phyloP scores from a whole-genome alignment of 2,329 filamentous ascomycete genomes.

The Nakataea oryzae region DNA sequence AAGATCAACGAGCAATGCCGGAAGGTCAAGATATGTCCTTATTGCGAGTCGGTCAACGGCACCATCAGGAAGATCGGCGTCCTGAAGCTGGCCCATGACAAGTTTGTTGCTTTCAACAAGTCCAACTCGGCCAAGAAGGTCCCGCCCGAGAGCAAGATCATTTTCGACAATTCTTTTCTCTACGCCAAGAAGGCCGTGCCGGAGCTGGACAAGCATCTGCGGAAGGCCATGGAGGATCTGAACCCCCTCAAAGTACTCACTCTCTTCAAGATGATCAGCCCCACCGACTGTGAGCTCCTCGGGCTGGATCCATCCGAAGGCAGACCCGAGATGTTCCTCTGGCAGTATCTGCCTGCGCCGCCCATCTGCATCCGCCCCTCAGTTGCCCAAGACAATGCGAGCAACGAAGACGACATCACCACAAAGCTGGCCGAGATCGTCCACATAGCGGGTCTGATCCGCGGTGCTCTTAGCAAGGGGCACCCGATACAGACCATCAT shows the following conservation, averaged over 20 bases:
- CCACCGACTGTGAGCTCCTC: slow-evolving; percentile 80
- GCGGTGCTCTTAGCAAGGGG: slow-evolving; percentile 71
- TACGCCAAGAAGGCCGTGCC: slow-evolving; percentile 67
- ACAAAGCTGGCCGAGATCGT: slow-evolving; percentile 96
- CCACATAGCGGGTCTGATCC: slow-evolving; percentile 80
- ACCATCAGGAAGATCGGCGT: slow-evolving; percentile 85
- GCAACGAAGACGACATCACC: slow-evolving; percentile 92
- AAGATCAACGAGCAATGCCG: slow-evolving; percentile 81
- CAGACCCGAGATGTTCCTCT: slow-evolving; percentile 92
- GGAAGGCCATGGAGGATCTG: slow-evolving; percentile 88
- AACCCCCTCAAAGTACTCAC: slow-evolving; percentile 84
- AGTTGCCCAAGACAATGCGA: slow-evolving; percentile 84
- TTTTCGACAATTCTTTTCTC: slow-evolving; percentile 77
- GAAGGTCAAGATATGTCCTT: slow-evolving; percentile 73
- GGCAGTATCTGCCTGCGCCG: slow-evolving; percentile 90
- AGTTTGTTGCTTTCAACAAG: slow-evolving; percentile 78
- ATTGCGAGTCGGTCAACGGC: slow-evolving; percentile 76
- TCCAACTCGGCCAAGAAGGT: slow-evolving; percentile 81
- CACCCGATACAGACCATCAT: slow-evolving; percentile 82
- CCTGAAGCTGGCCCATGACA: slow-evolving; percentile 92
- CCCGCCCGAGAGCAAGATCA: slow-evolving; percentile 68
- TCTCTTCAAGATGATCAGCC: slow-evolving; percentile 78
- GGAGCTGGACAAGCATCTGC: slow-evolving; percentile 83
- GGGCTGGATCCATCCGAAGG: slow-evolving; percentile 81
- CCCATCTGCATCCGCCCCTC: slow-evolving; percentile 91